Evolutionary conservation across 345 rosid genomes (phyloP).

Genomic region (Salix viminalis): DNA sequence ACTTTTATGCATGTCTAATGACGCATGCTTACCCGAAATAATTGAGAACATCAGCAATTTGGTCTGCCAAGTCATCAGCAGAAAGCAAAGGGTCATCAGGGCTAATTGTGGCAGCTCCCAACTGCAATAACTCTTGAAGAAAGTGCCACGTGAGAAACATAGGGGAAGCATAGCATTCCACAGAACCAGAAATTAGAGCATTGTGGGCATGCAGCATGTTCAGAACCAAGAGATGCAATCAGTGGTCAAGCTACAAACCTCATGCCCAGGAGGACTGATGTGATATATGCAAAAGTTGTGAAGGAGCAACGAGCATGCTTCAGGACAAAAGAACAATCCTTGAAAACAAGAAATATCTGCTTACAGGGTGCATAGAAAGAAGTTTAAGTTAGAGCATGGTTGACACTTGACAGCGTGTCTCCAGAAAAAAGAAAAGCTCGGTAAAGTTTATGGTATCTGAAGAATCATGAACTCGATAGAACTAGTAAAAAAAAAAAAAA

Average conservation of each 20-base stretch:
- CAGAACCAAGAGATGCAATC: conserved; percentile 3
- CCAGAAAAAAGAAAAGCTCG: not conserved
- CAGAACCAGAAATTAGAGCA: conserved; percentile 23
- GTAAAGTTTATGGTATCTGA: not conserved
- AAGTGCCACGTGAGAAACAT: conserved; percentile 48
- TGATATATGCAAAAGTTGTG: conserved; percentile 97
- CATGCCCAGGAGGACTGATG: conserved; percentile 94
- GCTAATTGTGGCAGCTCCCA: conserved; percentile 68
- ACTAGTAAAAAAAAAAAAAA: not conserved
- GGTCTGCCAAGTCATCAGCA: conserved; percentile 93
- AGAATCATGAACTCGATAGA: not conserved
- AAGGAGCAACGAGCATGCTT: conserved; percentile 82
- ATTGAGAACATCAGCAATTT: conserved; percentile 82
- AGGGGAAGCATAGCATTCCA: conserved; percentile 15
- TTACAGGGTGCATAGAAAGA: conserved; percentile 7
- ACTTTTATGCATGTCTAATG: not conserved
- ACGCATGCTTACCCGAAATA: conserved; percentile 66
- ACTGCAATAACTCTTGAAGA: conserved; percentile 85
- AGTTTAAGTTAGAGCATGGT: conserved; percentile 17
- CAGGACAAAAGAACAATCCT: conserved; percentile 83
- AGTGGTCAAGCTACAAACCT: conserved; percentile 58
- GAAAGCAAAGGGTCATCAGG: conserved; percentile 62
- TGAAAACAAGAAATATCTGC: conserved; percentile 89
- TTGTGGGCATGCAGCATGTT: conserved; percentile 3
- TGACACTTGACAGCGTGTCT: not conserved